phyloP scores from a whole-genome alignment of 768 basidiomycete species.

The Plicaturopsis crispa region DNA sequence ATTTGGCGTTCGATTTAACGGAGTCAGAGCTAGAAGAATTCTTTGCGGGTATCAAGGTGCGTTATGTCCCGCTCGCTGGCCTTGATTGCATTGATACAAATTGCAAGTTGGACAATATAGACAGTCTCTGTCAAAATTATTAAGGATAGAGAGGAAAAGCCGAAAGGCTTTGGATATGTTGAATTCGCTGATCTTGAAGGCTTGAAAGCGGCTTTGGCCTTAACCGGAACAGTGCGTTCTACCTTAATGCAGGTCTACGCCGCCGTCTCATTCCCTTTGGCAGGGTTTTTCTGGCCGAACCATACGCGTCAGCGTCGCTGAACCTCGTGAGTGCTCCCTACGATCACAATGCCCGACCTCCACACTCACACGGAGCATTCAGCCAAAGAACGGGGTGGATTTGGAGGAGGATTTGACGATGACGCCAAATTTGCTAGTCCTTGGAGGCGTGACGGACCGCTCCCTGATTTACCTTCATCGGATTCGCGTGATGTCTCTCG shows the following conservation, averaged over 20 bases:
- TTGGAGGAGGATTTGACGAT: slow-evolving; percentile 53
- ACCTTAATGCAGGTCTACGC: not conserved
- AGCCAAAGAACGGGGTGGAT: slow-evolving; percentile 74
- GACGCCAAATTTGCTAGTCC: slow-evolving; percentile 76
- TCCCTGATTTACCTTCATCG: slow-evolving; percentile 62
- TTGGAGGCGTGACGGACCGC: slow-evolving; percentile 86
- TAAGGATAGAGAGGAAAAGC: slow-evolving; percentile 86
- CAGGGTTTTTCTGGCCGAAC: slow-evolving; percentile 72
- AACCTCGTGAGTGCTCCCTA: slow-evolving; percentile 72
- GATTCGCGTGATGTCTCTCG: slow-evolving; percentile 57
- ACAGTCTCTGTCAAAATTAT: slow-evolving; percentile 88
- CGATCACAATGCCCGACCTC: slow-evolving; percentile 1
- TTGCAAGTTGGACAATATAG: slow-evolving; percentile 23
- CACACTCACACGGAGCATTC: slow-evolving; percentile 9
- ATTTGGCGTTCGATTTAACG: slow-evolving; percentile 87
- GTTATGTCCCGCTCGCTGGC: slow-evolving; percentile 8
- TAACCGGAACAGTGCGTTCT: slow-evolving; percentile 57
- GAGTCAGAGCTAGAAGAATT: slow-evolving; percentile 78
- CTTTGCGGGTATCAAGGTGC: slow-evolving; percentile 61
- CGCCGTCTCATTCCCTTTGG: slow-evolving; percentile 1
- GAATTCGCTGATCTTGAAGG: slow-evolving; percentile 87
- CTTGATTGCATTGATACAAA: slow-evolving; percentile 1
- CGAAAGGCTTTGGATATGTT: slow-evolving; percentile 97
- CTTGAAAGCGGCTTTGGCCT: slow-evolving; percentile 75
- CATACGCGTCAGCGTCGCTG: slow-evolving; percentile 90